These are phyloP conservation scores for Catharanthus roseus DNA, from an alignment of 257 asterid species.

Conservation along the genomic window DNA sequence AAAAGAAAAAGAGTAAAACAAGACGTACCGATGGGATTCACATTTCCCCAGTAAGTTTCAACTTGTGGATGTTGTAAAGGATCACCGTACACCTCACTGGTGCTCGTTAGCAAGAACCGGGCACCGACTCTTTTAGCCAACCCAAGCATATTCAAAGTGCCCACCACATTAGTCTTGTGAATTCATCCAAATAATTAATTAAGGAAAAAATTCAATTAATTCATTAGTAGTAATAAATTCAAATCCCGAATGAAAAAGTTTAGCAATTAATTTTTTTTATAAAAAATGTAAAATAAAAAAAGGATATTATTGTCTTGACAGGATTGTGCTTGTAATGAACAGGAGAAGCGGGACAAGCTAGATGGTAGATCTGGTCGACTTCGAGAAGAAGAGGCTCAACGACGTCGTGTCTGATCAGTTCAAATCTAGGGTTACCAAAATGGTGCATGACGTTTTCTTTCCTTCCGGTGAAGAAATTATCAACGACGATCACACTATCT, in stretches of 20 bases:
- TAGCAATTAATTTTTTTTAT: no score
- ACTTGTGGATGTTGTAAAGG: slow-evolving; percentile 90
- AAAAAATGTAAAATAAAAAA: background rate
- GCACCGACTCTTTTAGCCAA: slow-evolving; percentile 98
- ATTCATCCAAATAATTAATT: slow-evolving; percentile 21
- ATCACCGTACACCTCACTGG: slow-evolving; percentile 98
- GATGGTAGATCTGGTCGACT: slow-evolving; percentile 98
- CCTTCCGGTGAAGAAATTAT: slow-evolving; percentile 88
- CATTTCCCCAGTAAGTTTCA: slow-evolving; percentile 98
- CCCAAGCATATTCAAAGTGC: slow-evolving; percentile 97
- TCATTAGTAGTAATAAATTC: background rate
- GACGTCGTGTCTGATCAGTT: slow-evolving; percentile 95
- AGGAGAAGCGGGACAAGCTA: slow-evolving; percentile 99
- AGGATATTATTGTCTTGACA: slow-evolving; percentile 96
- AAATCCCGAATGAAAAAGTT: no score
- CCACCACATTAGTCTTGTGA: slow-evolving; percentile 99
- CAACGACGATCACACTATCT: slow-evolving; percentile 93
- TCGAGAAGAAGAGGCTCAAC: slow-evolving; percentile 85
- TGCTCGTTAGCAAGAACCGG: slow-evolving; percentile 93
- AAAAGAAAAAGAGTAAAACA: background rate
- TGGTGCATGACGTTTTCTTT: slow-evolving; percentile 91
- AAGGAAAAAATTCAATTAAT: slow-evolving; percentile 21
- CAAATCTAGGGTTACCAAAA: slow-evolving; percentile 78
- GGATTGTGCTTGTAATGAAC: slow-evolving; percentile 97
- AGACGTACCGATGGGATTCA: slow-evolving; percentile 79